A percentile compares a stretch with the other conserved stretches of the same genome.
Conservation (phyloP, 2,329 filamentous ascomycete species). For the Madurella mycetomatis region DNA sequence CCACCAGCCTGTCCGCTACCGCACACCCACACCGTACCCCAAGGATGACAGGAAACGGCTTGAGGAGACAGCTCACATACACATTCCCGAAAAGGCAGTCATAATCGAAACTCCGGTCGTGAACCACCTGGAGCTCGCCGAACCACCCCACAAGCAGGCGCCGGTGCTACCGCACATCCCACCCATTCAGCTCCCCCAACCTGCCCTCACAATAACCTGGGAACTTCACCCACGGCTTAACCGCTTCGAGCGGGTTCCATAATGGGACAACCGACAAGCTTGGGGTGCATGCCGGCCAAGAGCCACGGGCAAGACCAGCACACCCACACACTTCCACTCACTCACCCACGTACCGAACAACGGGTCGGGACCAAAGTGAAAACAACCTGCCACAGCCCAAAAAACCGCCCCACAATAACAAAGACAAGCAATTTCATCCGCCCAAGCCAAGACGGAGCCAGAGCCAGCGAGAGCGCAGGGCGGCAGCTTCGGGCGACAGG, state of each 20-base stretch:
- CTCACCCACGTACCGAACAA: not conserved
- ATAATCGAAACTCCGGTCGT: constrained; percentile 1
- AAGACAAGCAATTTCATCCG: not conserved
- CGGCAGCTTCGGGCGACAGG: not conserved
- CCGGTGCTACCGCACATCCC: not conserved
- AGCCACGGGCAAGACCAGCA: not conserved
- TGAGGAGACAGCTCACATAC: not conserved
- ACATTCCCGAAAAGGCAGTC: constrained; percentile 6
- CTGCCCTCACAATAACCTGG: constrained; percentile 12
- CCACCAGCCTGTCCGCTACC: constrained; percentile 10
- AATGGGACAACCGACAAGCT: not conserved
- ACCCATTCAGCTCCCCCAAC: constrained; percentile 5
- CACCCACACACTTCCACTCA: not conserved
- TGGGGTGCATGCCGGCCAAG: not conserved
- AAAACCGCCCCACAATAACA: not conserved
- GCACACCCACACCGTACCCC: constrained; percentile 15
- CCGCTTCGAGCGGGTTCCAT: constrained; percentile 13
- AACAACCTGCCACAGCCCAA: not conserved
- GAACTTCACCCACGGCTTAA: constrained; percentile 8
- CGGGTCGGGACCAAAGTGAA: too few species aligned
- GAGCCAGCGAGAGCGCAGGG: not conserved
- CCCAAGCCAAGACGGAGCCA: not conserved
- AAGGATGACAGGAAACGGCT: constrained; percentile 12
- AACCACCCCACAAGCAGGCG: not conserved
- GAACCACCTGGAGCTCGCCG: constrained; percentile 6